Evolutionary conservation across 257 asterid species (phyloP).

Genomic region (Plantago ovata): DNA sequence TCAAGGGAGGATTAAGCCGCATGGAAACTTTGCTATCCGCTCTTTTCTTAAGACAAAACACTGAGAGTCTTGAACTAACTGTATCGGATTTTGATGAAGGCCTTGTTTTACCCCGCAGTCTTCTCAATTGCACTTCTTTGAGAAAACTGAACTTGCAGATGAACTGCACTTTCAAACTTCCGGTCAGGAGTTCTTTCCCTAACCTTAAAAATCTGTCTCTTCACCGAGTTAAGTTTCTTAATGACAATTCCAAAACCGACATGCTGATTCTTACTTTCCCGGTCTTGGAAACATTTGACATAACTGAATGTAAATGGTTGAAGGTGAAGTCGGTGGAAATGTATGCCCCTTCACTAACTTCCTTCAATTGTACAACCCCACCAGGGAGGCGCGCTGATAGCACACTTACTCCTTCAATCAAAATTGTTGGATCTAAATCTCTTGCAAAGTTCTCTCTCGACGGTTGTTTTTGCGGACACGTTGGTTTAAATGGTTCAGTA

Average conservation of each 20-base stretch:
- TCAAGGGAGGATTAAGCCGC: neutral
- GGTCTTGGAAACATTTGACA: neutral
- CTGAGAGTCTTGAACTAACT: neutral
- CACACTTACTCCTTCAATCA: neutral
- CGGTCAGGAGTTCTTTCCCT: neutral
- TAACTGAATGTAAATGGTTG: neutral
- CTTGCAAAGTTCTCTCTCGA: neutral
- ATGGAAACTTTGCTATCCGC: neutral
- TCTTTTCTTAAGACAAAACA: neutral
- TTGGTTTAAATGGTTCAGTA: neutral
- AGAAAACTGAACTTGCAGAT: neutral
- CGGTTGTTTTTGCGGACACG: neutral
- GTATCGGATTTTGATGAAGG: neutral
- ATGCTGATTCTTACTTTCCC: neutral
- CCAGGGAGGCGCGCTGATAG: neutral
- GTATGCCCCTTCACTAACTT: neutral
- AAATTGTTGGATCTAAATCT: neutral
- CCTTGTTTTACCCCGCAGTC: neutral
- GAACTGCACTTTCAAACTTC: neutral
- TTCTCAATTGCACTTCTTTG: neutral
- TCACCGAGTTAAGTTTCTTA: neutral
- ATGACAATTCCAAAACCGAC: neutral
- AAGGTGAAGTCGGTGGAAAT: neutral
- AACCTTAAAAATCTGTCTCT: neutral
- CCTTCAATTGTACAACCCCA: neutral